Percentiles rank a stretch among this genome's conserved stretches.
Evolutionary conservation across 2,329 filamentous ascomycete species (phyloP).

Genomic region (Penicillium polonicum): DNA sequence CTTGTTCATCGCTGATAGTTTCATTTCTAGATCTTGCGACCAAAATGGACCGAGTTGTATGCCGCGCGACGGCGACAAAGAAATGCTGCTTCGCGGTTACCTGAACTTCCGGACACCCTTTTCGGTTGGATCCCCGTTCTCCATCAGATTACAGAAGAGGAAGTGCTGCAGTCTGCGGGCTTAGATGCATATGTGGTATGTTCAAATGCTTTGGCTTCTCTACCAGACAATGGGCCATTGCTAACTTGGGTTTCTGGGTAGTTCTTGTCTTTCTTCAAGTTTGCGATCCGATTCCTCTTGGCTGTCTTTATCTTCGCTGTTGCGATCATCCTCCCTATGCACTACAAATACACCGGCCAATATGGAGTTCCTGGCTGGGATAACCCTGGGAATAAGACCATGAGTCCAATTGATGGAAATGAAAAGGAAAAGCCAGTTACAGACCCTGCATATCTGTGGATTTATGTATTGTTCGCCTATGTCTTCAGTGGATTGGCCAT

Average conservation of each 20-base stretch:
- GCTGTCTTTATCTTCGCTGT: constrained; percentile 79
- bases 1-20: constrained; percentile 11
- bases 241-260: constrained; percentile 27
- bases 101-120: constrained; percentile 76
- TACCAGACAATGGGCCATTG: not conserved
- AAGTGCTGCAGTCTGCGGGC: constrained; percentile 84
- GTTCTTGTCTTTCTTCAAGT: constrained; percentile 94
- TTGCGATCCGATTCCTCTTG: constrained; percentile 80
- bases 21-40: constrained; percentile 67
- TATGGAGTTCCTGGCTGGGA: constrained; percentile 41
- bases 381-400: constrained; percentile 27
- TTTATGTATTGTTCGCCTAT: constrained; percentile 92
- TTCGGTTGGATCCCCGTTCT: constrained; percentile 92
- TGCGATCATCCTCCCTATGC: constrained; percentile 80
- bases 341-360: constrained; percentile 62
- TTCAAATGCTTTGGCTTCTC: constrained; percentile 14
- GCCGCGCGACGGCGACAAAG: constrained; percentile 79
- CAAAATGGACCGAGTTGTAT: constrained; percentile 89
- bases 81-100: constrained; percentile 64
- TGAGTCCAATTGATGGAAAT: constrained; percentile 22
- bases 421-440: constrained; percentile 35
- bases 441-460: constrained; percentile 70
- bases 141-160: constrained; percentile 80
- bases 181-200: constrained; percentile 88
- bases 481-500: constrained; percentile 80